Percentiles rank a stretch among this genome's conserved stretches.
Conservation (phyloP, 2,329 filamentous ascomycete genomes). For the Hypocreales sp. region DNA sequence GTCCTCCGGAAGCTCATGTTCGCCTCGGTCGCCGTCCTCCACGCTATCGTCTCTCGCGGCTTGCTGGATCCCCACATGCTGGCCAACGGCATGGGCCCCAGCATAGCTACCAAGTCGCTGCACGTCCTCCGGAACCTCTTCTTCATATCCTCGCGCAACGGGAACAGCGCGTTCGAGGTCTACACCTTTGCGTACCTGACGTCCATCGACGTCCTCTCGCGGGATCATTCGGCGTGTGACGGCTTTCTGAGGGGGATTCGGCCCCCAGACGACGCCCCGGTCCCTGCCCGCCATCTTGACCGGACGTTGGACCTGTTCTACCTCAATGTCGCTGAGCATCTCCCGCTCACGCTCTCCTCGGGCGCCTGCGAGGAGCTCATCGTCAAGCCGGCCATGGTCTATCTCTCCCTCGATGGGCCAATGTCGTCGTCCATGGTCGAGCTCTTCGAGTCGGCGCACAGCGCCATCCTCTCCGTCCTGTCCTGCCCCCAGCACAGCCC, state of each 20-base stretch:
- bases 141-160: constrained; percentile 65
- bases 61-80: constrained; percentile 34
- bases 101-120: constrained; percentile 55
- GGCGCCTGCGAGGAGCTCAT: constrained; percentile 56
- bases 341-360: constrained; percentile 54
- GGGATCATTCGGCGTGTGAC: constrained; percentile 50
- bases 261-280: constrained; percentile 17
- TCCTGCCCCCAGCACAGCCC: constrained; percentile 63
- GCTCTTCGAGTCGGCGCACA: constrained; percentile 81
- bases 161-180: constrained; percentile 61
- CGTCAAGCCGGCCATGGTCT: constrained; percentile 57
- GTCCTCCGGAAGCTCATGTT: constrained; percentile 64
- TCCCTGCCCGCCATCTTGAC: constrained; percentile 29
- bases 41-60: constrained; percentile 53
- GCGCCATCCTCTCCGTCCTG: constrained; percentile 63
- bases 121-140: constrained; percentile 62
- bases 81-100: constrained; percentile 33
- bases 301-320: constrained; percentile 75
- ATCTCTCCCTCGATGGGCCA: constrained; percentile 38
- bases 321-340: constrained; percentile 72
- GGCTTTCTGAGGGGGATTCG: constrained; percentile 51
- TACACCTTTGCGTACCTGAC: constrained; percentile 75
- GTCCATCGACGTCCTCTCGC: constrained; percentile 64
- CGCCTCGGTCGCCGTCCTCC: constrained; percentile 56
- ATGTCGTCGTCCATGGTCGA: constrained; percentile 31